Evolutionary conservation across 1,284 basidiomycete genomes (phyloP).

Genomic region (Apiotrichum porosum): DNA sequence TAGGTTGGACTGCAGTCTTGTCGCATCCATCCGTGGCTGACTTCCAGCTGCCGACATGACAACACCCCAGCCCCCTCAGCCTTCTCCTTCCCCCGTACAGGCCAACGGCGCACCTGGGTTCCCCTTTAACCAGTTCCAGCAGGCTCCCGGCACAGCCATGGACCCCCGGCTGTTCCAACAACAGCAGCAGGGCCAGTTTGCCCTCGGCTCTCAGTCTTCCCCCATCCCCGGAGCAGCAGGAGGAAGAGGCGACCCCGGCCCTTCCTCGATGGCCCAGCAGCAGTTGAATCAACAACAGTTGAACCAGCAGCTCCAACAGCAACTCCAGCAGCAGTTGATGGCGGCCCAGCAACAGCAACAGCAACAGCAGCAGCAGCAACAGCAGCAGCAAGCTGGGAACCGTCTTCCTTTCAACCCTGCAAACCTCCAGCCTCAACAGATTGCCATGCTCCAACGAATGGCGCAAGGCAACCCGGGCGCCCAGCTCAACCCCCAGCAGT

Average conservation of each 20-base stretch:
- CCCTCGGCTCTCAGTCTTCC: constrained; percentile 16
- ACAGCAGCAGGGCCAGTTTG: constrained; percentile 14
- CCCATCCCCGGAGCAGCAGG: constrained; percentile 21
- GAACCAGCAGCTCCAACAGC: constrained; percentile 10
- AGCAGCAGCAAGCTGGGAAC: constrained; percentile 8
- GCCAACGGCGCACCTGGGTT: constrained; percentile 13
- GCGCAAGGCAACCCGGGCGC: constrained; percentile 13
- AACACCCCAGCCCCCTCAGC: constrained; percentile 14
- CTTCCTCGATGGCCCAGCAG: constrained; percentile 23
- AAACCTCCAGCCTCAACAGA: constrained; percentile 26
- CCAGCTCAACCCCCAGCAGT: constrained; percentile 27
- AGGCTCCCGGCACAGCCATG: constrained; percentile 7
- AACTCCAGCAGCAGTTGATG: constrained; percentile 8
- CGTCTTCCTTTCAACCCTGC: constrained; percentile 15
- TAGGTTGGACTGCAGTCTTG: constrained; percentile 2
- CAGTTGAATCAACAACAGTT: constrained; percentile 3
- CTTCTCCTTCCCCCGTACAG: constrained; percentile 16
- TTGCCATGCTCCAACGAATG: constrained; percentile 29
- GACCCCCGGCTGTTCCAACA: constrained; percentile 25
- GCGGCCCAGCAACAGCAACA: constrained; percentile 11
- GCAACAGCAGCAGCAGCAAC: constrained; percentile 9
- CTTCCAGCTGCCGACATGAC: constrained; percentile 17
- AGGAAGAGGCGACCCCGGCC: constrained; percentile 28
- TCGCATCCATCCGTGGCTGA: constrained; percentile 1
- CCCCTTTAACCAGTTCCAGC: constrained; percentile 14